Evolutionary conservation across 2,329 filamentous ascomycete species (phyloP).

Genomic region (Beauveria scarabaeidicola): DNA sequence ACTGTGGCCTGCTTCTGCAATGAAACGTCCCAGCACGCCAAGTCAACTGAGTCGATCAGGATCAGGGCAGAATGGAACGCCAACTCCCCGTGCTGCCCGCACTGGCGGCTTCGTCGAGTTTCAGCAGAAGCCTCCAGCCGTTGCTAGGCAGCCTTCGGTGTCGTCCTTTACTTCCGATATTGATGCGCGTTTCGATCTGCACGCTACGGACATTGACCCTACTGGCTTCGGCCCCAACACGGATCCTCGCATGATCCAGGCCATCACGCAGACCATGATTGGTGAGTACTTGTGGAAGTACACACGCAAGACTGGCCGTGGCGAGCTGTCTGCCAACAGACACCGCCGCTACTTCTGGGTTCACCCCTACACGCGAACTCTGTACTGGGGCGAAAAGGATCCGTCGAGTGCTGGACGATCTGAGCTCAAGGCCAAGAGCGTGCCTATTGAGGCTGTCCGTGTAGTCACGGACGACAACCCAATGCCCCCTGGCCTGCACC

Average conservation of each 20-base stretch:
- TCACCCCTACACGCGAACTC: conserved; percentile 88
- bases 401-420: conserved; percentile 69
- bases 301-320: conserved; percentile 85
- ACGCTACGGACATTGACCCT: conserved; percentile 41
- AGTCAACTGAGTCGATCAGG: conserved; percentile 40
- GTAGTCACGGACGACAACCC: conserved; percentile 93
- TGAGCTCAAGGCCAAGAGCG: conserved; percentile 76
- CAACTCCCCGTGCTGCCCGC: conserved; percentile 46
- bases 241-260: conserved; percentile 97
- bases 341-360: conserved; percentile 99
- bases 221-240: conserved; percentile 62
- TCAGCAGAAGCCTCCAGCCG: conserved; percentile 29
- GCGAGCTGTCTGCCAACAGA: conserved; percentile 77
- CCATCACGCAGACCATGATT: conserved; percentile 99
- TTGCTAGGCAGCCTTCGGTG: conserved; percentile 62
- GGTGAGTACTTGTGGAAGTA: conserved; percentile 99
- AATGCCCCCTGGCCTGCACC: conserved; percentile 86
- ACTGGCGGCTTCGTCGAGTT: conserved; percentile 42
- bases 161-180: conserved; percentile 94
- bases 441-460: conserved; percentile 84
- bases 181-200: conserved; percentile 79
- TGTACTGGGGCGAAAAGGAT: conserved; percentile 94
- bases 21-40: conserved; percentile 54
- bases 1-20: conserved; percentile 68
- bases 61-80: conserved; percentile 43